Conservation (phyloP, 768 basidiomycete species). For the Pulveroboletus ravenelii region DNA sequence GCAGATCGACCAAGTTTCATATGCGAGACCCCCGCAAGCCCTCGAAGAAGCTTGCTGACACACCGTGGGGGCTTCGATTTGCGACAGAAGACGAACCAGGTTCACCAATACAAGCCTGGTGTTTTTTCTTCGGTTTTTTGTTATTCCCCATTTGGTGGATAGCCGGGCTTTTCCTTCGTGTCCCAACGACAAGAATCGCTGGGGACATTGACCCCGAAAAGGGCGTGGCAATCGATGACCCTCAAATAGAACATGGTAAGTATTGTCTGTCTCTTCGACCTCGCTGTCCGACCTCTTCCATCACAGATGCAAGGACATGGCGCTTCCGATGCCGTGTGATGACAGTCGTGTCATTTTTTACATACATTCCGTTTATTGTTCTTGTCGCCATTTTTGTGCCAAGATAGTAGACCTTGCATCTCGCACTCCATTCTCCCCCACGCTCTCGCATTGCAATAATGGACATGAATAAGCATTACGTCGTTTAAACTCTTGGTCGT, state of each 20-base stretch:
- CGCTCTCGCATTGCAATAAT: conserved; percentile 24
- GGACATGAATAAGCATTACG: conserved; percentile 15
- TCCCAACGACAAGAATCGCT: conserved; percentile 60
- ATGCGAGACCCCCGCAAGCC: conserved; percentile 79
- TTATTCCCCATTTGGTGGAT: conserved; percentile 62
- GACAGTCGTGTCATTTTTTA: conserved; percentile 61
- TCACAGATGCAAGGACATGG: conserved; percentile 68
- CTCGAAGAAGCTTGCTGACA: conserved; percentile 46
- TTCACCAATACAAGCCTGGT: conserved; percentile 65
- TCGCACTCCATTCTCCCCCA: conserved; percentile 7
- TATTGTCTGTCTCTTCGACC: conserved; percentile 5
- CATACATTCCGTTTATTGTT: conserved; percentile 76
- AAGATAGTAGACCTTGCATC: conserved; percentile 20
- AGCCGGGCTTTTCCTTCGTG: conserved; percentile 46
- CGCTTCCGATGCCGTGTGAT: conserved; percentile 71
- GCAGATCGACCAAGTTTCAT: conserved; percentile 56
- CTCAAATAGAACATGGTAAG: conserved; percentile 74
- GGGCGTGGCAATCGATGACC: conserved; percentile 70
- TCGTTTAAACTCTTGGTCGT: conserved; percentile 11
- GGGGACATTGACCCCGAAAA: conserved; percentile 58
- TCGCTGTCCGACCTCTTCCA: conserved; percentile 4
- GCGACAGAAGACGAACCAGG: conserved; percentile 48
- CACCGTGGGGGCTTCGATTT: conserved; percentile 58
- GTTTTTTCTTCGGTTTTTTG: conserved; percentile 71
- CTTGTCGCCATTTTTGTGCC: conserved; percentile 61